A percentile compares a stretch with the other conserved stretches of the same genome.
These are phyloP conservation scores for Paxillus involutus DNA, from an alignment of 768 basidiomycete genomes.

Conservation along the genomic window DNA sequence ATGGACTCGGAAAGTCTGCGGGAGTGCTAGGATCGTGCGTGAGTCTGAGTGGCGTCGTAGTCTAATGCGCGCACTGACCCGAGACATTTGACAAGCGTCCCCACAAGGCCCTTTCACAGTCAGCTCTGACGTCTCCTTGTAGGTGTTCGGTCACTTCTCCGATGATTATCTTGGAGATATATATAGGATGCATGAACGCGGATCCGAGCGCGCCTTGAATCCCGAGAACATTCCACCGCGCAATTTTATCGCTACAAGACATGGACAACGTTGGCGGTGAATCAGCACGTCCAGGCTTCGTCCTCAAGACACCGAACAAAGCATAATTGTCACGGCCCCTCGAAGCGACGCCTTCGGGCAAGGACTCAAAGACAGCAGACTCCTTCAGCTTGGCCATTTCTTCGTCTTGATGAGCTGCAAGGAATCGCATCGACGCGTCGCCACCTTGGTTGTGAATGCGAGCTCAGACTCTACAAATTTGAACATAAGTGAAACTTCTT, in stretches of 20 bases:
- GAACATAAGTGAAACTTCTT: constrained; percentile 46
- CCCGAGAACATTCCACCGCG: constrained; percentile 80
- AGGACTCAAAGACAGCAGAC: constrained; percentile 33
- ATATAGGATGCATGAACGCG: constrained; percentile 55
- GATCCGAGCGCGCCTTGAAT: constrained; percentile 81
- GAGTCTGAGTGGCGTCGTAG: background rate
- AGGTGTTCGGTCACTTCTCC: constrained; percentile 60
- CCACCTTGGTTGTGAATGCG: constrained; percentile 60
- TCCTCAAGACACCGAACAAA: constrained; percentile 75
- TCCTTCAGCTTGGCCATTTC: constrained; percentile 72
- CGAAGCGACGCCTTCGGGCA: constrained; percentile 43
- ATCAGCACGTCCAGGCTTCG: constrained; percentile 93
- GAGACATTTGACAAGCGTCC: constrained; percentile 45
- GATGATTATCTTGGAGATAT: constrained; percentile 64
- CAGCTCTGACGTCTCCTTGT: constrained; percentile 44
- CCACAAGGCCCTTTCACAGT: constrained; percentile 72
- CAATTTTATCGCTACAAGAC: constrained; percentile 96
- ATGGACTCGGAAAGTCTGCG: constrained; percentile 47
- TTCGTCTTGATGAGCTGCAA: constrained; percentile 74
- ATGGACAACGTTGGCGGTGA: constrained; percentile 80
- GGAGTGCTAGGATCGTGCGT: constrained; percentile 38
- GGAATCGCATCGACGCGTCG: constrained; percentile 81
- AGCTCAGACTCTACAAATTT: constrained; percentile 16
- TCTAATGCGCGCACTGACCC: constrained; percentile 30
- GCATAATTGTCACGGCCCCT: constrained; percentile 83